Evolutionary conservation across 176 grass and related monocot species (phyloP).

Genomic region (Triticum monococcum): DNA sequence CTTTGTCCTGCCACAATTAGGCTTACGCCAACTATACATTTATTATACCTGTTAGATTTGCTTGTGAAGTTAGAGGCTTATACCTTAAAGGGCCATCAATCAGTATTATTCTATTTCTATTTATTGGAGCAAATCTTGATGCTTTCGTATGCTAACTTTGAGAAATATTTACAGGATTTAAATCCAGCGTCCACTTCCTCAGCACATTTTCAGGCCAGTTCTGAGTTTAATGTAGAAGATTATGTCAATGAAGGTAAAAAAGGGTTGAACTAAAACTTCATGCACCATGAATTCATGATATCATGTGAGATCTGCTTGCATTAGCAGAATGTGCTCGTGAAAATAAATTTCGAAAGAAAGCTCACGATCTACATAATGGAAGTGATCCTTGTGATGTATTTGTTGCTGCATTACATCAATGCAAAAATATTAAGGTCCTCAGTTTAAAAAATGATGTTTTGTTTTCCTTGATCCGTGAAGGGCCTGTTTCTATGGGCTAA

Average conservation of each 20-base stretch:
- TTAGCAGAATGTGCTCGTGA: background rate
- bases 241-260: constrained; percentile 45
- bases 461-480: background rate
- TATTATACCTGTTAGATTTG: too few relatives aligned
- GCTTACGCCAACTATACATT: too few relatives aligned
- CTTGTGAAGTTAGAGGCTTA: background rate
- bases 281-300: background rate
- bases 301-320: background rate
- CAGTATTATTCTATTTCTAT: background rate
- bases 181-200: constrained; percentile 33
- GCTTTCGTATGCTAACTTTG: background rate
- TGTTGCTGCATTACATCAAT: background rate
- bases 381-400: background rate
- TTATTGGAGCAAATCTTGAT: background rate
- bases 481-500: background rate
- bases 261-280: background rate
- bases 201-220: constrained; percentile 36
- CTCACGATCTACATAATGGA: background rate
- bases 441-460: background rate
- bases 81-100: background rate
- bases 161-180: constrained; percentile 39
- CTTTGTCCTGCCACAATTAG: background rate
- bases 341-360: background rate
- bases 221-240: constrained; percentile 35
- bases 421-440: background rate